These are phyloP conservation scores for Phytophthora macrochlamydospora DNA, from an alignment of 352 stramenopile genomes.

Conservation along the genomic window DNA sequence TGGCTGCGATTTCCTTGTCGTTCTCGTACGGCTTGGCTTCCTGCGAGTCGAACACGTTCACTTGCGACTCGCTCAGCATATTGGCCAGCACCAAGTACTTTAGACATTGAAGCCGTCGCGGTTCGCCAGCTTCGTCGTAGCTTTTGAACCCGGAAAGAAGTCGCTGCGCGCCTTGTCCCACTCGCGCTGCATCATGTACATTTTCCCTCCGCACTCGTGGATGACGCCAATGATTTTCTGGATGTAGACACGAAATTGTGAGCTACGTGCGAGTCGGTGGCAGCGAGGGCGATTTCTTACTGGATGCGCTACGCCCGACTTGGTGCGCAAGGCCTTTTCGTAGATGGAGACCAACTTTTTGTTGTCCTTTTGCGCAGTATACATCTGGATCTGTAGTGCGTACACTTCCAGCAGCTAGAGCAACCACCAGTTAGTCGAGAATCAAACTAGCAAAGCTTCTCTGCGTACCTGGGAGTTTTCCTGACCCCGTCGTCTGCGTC, in stretches of 20 bases:
- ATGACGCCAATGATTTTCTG: slow-evolving; percentile 95
- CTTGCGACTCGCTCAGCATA: slow-evolving; percentile 94
- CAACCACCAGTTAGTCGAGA: slow-evolving; percentile 4
- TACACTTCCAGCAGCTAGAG: slow-evolving; percentile 92
- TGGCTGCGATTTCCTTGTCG: slow-evolving; percentile 95
- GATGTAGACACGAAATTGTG: slow-evolving; percentile 4
- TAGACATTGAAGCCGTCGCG: slow-evolving; percentile 89
- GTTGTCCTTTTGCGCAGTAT: slow-evolving; percentile 92
- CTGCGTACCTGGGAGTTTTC: slow-evolving; percentile 75
- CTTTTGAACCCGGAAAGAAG: slow-evolving; percentile 97
- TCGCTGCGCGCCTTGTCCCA: slow-evolving; percentile 93
- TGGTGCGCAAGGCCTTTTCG: slow-evolving; percentile 89
- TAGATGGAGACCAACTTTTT: slow-evolving; percentile 95
- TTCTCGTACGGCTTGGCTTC: slow-evolving; percentile 93
- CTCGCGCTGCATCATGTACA: slow-evolving; percentile 95
- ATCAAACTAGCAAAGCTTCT: slow-evolving; percentile 19
- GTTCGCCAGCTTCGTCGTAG: slow-evolving; percentile 96
- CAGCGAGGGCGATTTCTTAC: slow-evolving; percentile 26
- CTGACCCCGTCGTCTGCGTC: slow-evolving; percentile 86
- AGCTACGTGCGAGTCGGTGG: background rate
- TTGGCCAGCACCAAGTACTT: slow-evolving; percentile 96
- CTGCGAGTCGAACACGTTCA: slow-evolving; percentile 96
- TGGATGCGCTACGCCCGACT: slow-evolving; percentile 90
- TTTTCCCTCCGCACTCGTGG: slow-evolving; percentile 95
- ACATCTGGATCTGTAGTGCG: slow-evolving; percentile 93